Percentiles rank a stretch among this genome's conserved stretches.
These are phyloP conservation scores for Viola pubescens DNA, from an alignment of 441 rosid genomes.

Conservation along the genomic window DNA sequence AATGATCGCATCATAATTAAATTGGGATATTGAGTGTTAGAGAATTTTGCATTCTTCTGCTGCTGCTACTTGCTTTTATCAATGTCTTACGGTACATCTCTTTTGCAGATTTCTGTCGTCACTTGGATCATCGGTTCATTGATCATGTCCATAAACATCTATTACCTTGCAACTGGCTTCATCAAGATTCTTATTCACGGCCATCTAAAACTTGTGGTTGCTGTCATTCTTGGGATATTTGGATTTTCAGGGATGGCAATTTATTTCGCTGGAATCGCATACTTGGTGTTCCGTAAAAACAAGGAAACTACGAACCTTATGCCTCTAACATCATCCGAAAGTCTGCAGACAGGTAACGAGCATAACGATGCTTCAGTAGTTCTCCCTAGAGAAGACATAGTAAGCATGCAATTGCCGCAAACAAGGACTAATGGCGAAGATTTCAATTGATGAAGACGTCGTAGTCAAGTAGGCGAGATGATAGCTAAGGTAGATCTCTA, in stretches of 20 bases:
- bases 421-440: constrained; percentile 24
- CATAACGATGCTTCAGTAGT: constrained; percentile 18
- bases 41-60: neutral
- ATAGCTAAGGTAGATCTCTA: neutral
- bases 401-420: constrained; percentile 61
- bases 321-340: constrained; percentile 37
- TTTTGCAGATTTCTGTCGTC: constrained; percentile 49
- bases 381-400: constrained; percentile 65
- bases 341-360: constrained; percentile 22
- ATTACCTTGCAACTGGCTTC: constrained; percentile 57
- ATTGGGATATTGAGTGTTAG: neutral
- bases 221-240: constrained; percentile 55
- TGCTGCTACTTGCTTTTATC: neutral
- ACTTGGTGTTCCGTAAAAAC: constrained; percentile 62
- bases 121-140: constrained; percentile 74
- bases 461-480: neutral
- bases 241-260: constrained; percentile 60
- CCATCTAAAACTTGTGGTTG: constrained; percentile 35
- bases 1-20: neutral
- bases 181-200: constrained; percentile 49
- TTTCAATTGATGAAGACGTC: constrained; percentile 13
- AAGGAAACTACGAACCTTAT: constrained; percentile 34
- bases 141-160: constrained; percentile 80
- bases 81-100: neutral
- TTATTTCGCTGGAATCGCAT: constrained; percentile 61